Percentiles rank a stretch among this genome's conserved stretches.
phyloP scores from a whole-genome alignment of 805 yeast genomes.

The Torulaspora franciscae region DNA sequence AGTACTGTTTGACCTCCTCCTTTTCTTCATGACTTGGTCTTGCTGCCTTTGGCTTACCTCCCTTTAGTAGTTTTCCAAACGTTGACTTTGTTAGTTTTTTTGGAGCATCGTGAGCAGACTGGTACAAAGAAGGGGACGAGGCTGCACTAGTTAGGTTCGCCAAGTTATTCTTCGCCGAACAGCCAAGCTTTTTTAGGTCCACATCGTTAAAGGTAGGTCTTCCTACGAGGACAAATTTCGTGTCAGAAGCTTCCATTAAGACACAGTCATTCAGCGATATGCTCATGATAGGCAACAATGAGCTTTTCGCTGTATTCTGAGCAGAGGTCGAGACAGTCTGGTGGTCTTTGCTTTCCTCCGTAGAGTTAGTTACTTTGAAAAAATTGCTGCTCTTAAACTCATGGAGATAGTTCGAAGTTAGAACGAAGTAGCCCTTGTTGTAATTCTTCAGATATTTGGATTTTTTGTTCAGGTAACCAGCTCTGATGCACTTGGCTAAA shows the following conservation, averaged over 20 bases:
- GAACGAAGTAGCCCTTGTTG: conserved; percentile 58
- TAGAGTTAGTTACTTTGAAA: conserved; percentile 19
- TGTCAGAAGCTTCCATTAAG: conserved; percentile 33
- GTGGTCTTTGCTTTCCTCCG: conserved; percentile 36
- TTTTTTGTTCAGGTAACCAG: conserved; percentile 57
- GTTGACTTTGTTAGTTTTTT: conserved; percentile 21
- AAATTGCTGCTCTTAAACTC: conserved; percentile 49
- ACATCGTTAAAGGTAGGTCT: conserved; percentile 23
- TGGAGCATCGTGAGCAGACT: conserved; percentile 14
- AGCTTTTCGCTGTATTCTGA: conserved; percentile 39
- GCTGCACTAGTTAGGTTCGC: conserved; percentile 17
- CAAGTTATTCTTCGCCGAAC: conserved; percentile 27
- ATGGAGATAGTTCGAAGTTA: conserved; percentile 62
- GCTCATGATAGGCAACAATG: conserved; percentile 43
- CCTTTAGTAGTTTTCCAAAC: conserved; percentile 22
- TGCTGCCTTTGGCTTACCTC: conserved; percentile 12
- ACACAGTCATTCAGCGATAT: conserved; percentile 38
- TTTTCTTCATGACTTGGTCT: conserved; percentile 6
- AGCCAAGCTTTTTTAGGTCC: conserved; percentile 16
- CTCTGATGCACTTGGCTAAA: conserved; percentile 49
- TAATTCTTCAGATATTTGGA: conserved; percentile 58
- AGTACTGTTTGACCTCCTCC: conserved; percentile 12
- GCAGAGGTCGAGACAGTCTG: conserved; percentile 11
- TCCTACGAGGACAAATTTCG: conserved; percentile 41
- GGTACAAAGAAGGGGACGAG: conserved; percentile 4